phyloP scores from a whole-genome alignment of 169 alveolate genomes.

The Plasmodium yoelii region DNA sequence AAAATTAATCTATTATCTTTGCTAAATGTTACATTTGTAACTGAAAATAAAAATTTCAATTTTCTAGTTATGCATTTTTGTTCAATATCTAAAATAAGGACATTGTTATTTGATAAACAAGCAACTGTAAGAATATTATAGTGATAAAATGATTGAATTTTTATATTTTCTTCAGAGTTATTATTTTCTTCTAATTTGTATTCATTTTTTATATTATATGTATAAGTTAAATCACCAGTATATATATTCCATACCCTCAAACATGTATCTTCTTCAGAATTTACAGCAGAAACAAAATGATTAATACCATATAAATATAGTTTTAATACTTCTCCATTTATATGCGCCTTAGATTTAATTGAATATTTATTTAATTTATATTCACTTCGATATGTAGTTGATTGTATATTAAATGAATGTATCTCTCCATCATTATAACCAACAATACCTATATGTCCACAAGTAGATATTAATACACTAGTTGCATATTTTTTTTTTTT shows the following conservation, averaged over 20 bases:
- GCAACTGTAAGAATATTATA: slow-evolving; percentile 54
- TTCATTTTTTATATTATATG: slow-evolving; percentile 32
- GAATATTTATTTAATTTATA: slow-evolving; percentile 72
- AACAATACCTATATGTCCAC: slow-evolving; percentile 95
- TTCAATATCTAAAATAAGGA: slow-evolving; percentile 45
- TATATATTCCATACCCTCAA: slow-evolving; percentile 66
- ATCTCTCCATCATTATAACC: slow-evolving; percentile 93
- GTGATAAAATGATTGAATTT: slow-evolving; percentile 29
- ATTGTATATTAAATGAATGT: slow-evolving; percentile 93
- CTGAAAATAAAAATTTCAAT: slow-evolving; percentile 29
- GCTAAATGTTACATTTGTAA: slow-evolving; percentile 54
- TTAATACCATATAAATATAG: slow-evolving; percentile 43
- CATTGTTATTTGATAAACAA: slow-evolving; percentile 48
- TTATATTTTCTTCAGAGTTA: not conserved
- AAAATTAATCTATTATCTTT: slow-evolving; percentile 62
- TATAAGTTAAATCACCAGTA: slow-evolving; percentile 38
- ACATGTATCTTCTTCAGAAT: slow-evolving; percentile 26
- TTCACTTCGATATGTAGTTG: slow-evolving; percentile 50
- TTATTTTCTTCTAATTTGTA: not conserved
- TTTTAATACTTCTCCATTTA: slow-evolving; percentile 47
- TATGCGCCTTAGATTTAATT: slow-evolving; percentile 55
- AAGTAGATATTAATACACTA: slow-evolving; percentile 90
- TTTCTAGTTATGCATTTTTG: slow-evolving; percentile 60
- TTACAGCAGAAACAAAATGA: slow-evolving; percentile 62
- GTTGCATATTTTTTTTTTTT: slow-evolving; percentile 81